Conservation (phyloP, 2,329 filamentous ascomycete genomes). For the Phoma sp. region DNA sequence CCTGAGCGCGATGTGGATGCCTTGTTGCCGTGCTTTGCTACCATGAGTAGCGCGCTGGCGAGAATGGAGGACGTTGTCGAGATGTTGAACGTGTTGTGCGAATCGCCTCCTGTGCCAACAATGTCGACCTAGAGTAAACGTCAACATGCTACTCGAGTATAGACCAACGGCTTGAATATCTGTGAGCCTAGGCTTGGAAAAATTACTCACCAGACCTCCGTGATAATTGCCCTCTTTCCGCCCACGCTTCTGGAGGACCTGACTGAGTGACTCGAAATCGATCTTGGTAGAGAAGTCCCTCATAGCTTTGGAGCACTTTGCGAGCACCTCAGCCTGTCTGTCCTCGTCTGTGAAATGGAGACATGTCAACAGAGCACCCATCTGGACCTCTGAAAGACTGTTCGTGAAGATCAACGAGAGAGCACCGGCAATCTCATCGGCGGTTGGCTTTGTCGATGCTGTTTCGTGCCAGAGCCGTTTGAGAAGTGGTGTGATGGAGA, state of each 20-base stretch:
- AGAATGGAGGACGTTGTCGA: slow-evolving; percentile 94
- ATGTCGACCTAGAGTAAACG: slow-evolving; percentile 72
- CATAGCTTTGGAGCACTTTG: slow-evolving; percentile 84
- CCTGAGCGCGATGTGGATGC: slow-evolving; percentile 95
- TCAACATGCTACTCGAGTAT: no score
- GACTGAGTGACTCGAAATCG: slow-evolving; percentile 66
- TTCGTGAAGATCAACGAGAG: slow-evolving; percentile 92
- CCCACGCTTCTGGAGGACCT: slow-evolving; percentile 65
- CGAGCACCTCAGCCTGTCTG: slow-evolving; percentile 81
- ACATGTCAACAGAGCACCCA: slow-evolving; percentile 84
- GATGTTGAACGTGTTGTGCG: slow-evolving; percentile 98
- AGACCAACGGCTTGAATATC: no score
- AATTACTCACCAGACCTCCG: slow-evolving; percentile 73
- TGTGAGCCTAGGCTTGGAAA: no score
- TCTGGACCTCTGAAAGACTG: slow-evolving; percentile 84
- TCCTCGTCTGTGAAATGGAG: slow-evolving; percentile 91
- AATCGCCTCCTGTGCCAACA: slow-evolving; percentile 94
- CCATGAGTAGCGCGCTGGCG: slow-evolving; percentile 80
- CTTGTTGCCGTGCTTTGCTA: slow-evolving; percentile 95
- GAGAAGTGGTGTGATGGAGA: slow-evolving; percentile 72
- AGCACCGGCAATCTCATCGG: slow-evolving; percentile 85
- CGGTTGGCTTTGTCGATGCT: slow-evolving; percentile 58
- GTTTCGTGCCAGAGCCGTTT: slow-evolving; percentile 70
- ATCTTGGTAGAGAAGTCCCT: slow-evolving; percentile 76
- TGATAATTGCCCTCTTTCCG: slow-evolving; percentile 74